A percentile compares a stretch with the other conserved stretches of the same genome.
Conservation (phyloP, 2,329 filamentous ascomycete genomes). For the Xylaria polymorpha region DNA sequence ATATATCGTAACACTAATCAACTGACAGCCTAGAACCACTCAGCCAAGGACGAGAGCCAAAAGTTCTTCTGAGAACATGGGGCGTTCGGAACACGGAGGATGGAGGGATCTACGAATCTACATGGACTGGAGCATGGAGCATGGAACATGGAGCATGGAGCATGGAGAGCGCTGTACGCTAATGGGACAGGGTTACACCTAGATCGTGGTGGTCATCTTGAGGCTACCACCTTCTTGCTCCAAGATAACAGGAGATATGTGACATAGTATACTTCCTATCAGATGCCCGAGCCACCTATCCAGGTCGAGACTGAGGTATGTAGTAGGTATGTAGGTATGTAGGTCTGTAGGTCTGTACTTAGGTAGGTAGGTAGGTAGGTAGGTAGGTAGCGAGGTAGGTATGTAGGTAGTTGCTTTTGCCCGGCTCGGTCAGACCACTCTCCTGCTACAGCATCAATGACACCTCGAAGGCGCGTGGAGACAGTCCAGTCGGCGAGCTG, state of each 20-base stretch:
- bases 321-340: not conserved
- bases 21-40: slow-evolving; percentile 4
- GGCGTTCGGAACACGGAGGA: slow-evolving; percentile 15
- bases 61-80: slow-evolving; percentile 23
- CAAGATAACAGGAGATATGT: not conserved
- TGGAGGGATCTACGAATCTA: not conserved
- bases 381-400: too few species aligned
- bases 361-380: too few species aligned
- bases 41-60: slow-evolving; percentile 12
- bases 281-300: not conserved
- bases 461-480: not conserved
- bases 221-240: not conserved
- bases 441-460: slow-evolving; percentile 7
- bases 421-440: slow-evolving; percentile 12
- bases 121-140: too few species aligned
- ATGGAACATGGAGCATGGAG: not conserved
- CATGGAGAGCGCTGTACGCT: not conserved
- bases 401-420: slow-evolving; percentile 21
- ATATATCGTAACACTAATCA: slow-evolving; percentile 6
- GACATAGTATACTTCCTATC: not conserved
- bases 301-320: not conserved
- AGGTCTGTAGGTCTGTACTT: too few species aligned
- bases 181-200: slow-evolving; percentile 12
- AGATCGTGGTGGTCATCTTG: not conserved
- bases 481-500: not conserved